Evolutionary conservation across 139 green algal genomes (phyloP).

Genomic region (Zygnema circumcarinatum): DNA sequence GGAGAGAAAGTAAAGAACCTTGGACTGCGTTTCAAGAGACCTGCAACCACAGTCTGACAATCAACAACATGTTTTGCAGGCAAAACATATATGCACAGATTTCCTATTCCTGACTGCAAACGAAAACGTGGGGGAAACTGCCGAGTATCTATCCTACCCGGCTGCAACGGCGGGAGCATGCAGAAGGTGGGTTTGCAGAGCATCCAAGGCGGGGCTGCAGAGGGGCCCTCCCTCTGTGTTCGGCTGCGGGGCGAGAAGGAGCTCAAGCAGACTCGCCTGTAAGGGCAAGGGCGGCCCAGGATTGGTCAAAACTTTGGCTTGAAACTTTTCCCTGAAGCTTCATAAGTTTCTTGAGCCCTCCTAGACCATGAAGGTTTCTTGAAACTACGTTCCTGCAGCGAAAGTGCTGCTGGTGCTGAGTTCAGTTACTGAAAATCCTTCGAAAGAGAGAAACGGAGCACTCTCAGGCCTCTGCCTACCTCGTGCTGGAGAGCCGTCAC

Average conservation of each 20-base stretch:
- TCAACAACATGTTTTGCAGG: not conserved
- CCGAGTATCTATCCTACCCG: not conserved
- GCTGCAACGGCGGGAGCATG: no score
- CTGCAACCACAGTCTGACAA: not conserved
- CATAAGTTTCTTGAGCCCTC: no score
- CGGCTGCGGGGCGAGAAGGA: not conserved
- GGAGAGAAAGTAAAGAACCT: not conserved
- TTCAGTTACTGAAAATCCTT: no score
- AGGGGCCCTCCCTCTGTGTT: not conserved
- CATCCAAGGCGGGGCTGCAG: not conserved
- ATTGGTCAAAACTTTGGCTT: no score
- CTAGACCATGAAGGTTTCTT: no score
- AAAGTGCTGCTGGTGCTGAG: no score
- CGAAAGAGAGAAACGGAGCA: not conserved
- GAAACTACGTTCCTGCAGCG: no score
- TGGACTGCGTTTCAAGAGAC: not conserved
- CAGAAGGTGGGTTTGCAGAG: no score
- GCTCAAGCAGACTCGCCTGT: not conserved
- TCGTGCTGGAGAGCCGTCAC: not conserved
- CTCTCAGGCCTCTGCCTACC: not conserved
- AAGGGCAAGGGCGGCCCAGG: no score
- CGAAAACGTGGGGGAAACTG: not conserved
- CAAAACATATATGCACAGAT: no score
- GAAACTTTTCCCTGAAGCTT: no score
- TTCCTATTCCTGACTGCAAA: no score